phyloP scores from a whole-genome alignment of 2,329 filamentous ascomycete species.

The Diaporthe citri region DNA sequence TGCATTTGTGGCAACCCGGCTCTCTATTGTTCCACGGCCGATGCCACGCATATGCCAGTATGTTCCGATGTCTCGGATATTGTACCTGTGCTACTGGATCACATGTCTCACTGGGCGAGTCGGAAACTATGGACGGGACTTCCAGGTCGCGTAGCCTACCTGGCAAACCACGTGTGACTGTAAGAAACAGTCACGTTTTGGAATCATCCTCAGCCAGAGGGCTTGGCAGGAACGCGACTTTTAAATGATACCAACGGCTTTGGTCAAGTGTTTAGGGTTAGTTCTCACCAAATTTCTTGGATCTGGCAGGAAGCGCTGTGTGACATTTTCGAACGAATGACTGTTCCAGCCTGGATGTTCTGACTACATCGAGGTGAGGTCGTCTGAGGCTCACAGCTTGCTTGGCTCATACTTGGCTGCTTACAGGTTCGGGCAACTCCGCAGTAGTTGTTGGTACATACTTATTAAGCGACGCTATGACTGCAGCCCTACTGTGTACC shows the following conservation, averaged over 20 bases:
- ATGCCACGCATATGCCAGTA: conserved; percentile 24
- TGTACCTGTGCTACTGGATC: conserved; percentile 22
- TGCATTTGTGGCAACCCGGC: neutral
- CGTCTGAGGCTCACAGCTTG: conserved; percentile 11
- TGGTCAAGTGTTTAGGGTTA: no score
- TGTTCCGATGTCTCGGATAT: conserved; percentile 36
- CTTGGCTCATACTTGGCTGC: conserved; percentile 28
- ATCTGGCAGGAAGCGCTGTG: neutral
- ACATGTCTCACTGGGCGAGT: neutral
- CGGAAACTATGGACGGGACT: neutral
- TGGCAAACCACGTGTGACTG: conserved; percentile 22
- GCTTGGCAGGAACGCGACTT: neutral
- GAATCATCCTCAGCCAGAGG: neutral
- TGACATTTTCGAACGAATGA: neutral
- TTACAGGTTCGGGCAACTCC: conserved; percentile 10
- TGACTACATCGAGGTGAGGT: conserved; percentile 10
- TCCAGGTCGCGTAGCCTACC: neutral
- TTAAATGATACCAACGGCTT: neutral
- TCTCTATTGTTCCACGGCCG: neutral
- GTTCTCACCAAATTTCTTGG: neutral
- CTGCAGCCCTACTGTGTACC: conserved; percentile 29
- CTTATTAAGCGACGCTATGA: conserved; percentile 10
- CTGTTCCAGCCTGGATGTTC: neutral
- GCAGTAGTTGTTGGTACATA: neutral
- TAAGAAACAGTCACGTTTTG: conserved; percentile 2